Conservation (phyloP, 1,139 yeast species). For the Suhomyces atakaporum region DNA sequence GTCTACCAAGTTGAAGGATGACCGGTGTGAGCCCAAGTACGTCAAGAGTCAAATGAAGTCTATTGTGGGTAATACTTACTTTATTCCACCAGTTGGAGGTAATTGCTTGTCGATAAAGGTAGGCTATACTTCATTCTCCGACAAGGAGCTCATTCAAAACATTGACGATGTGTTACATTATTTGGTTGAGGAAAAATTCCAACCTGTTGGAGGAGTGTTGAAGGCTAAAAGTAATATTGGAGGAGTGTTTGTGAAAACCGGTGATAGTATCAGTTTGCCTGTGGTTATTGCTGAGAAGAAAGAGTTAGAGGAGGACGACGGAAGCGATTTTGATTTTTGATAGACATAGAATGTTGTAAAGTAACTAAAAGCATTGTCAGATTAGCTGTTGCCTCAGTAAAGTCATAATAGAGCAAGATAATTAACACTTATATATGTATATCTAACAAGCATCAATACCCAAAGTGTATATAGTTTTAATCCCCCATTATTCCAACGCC, state of each 20-base stretch:
- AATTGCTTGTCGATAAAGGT: conserved; percentile 51
- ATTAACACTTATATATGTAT: no score
- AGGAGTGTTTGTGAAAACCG: conserved; percentile 60
- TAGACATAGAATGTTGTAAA: neutral
- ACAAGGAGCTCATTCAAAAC: conserved; percentile 49
- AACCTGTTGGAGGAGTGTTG: conserved; percentile 63
- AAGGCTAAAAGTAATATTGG: conserved; percentile 43
- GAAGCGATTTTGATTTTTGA: conserved; percentile 35
- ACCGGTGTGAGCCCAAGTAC: conserved; percentile 60
- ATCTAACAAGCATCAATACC: no score
- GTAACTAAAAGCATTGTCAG: no score
- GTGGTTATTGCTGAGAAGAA: conserved; percentile 24
- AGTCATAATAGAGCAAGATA: no score
- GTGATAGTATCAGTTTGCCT: conserved; percentile 62
- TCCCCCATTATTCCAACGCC: no score
- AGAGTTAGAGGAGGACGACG: conserved; percentile 21
- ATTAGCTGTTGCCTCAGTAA: no score
- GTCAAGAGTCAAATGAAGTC: conserved; percentile 61
- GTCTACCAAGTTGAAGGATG: conserved; percentile 49
- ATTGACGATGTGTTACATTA: conserved; percentile 56
- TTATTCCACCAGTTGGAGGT: conserved; percentile 61
- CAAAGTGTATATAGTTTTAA: no score
- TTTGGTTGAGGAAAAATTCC: conserved; percentile 47
- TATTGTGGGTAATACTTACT: conserved; percentile 60
- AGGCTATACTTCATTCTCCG: conserved; percentile 52